phyloP scores from a whole-genome alignment of 1,284 basidiomycete species.

The Pseudozyma pruni region DNA sequence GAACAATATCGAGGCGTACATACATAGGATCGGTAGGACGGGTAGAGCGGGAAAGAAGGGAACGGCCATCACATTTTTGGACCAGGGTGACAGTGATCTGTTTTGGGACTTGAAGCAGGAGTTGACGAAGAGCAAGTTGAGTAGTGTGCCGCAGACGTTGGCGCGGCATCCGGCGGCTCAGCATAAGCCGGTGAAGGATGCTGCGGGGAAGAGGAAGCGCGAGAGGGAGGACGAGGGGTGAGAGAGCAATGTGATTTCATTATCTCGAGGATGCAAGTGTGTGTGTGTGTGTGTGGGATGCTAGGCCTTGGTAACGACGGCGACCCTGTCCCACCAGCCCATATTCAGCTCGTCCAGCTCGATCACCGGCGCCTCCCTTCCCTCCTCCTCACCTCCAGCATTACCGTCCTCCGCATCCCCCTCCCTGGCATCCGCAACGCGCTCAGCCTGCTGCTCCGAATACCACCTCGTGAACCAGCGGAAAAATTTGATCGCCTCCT shows the following conservation, averaged over 20 bases:
- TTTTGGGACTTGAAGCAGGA: slow-evolving; percentile 71
- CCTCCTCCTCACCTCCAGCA: background rate
- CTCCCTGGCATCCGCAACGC: background rate
- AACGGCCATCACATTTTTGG: slow-evolving; percentile 91
- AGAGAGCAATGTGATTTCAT: too few relatives aligned
- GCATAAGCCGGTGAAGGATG: slow-evolving; percentile 33
- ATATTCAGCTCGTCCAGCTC: slow-evolving; percentile 25
- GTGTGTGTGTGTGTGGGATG: background rate
- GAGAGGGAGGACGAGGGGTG: slow-evolving; percentile 44
- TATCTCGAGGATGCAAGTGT: too few relatives aligned
- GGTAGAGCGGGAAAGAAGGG: slow-evolving; percentile 96
- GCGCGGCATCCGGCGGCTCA: slow-evolving; percentile 62
- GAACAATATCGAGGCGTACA: slow-evolving; percentile 92
- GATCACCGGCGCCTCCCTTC: background rate
- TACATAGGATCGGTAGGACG: slow-evolving; percentile 96
- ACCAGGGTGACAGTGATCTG: slow-evolving; percentile 94
- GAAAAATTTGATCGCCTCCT: slow-evolving; percentile 31
- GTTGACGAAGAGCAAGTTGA: slow-evolving; percentile 58
- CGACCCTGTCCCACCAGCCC: slow-evolving; percentile 37
- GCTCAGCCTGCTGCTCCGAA: slow-evolving; percentile 21
- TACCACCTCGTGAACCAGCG: slow-evolving; percentile 40
- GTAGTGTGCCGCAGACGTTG: slow-evolving; percentile 48
- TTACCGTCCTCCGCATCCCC: background rate
- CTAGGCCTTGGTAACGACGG: slow-evolving; percentile 15
- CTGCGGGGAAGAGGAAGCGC: slow-evolving; percentile 28